Conservation (phyloP, 1,284 basidiomycete genomes). For the Wolfiporia cocos region DNA sequence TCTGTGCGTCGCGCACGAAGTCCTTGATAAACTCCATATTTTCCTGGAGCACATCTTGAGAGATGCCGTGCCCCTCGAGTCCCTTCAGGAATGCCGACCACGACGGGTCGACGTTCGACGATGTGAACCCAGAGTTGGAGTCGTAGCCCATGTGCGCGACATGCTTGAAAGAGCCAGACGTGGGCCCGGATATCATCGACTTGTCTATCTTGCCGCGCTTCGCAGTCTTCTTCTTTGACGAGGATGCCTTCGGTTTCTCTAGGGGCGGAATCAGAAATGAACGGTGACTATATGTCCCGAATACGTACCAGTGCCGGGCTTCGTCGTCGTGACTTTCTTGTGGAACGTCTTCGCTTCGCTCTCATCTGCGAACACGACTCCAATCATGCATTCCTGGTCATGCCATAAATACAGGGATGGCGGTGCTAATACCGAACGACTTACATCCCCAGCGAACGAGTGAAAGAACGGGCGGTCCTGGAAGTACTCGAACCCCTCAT, state of each 20-base stretch:
- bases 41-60: constrained; percentile 54
- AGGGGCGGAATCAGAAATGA: constrained; percentile 6
- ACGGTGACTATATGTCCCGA: constrained; percentile 1
- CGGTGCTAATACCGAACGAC: constrained; percentile 27
- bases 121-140: constrained; percentile 79
- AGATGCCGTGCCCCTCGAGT: constrained; percentile 69
- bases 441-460: constrained; percentile 88
- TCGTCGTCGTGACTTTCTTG: constrained; percentile 80
- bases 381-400: constrained; percentile 80
- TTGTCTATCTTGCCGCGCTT: constrained; percentile 80
- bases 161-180: constrained; percentile 79
- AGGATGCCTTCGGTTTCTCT: constrained; percentile 32
- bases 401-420: constrained; percentile 1
- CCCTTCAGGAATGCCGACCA: constrained; percentile 80
- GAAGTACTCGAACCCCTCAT: constrained; percentile 79
- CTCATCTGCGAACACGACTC: constrained; percentile 88
- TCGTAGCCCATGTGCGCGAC: constrained; percentile 96
- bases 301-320: constrained; percentile 44
- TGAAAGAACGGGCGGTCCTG: constrained; percentile 93
- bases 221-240: constrained; percentile 51
- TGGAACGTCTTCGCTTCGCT: constrained; percentile 82
- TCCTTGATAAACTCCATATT: constrained; percentile 90
- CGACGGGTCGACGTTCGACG: constrained; percentile 86
- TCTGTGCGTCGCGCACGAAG: constrained; percentile 64
- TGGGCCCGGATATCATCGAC: constrained; percentile 85